phyloP scores from a whole-genome alignment of 1,139 yeast genomes.

The Zygoascus hellenicus region DNA sequence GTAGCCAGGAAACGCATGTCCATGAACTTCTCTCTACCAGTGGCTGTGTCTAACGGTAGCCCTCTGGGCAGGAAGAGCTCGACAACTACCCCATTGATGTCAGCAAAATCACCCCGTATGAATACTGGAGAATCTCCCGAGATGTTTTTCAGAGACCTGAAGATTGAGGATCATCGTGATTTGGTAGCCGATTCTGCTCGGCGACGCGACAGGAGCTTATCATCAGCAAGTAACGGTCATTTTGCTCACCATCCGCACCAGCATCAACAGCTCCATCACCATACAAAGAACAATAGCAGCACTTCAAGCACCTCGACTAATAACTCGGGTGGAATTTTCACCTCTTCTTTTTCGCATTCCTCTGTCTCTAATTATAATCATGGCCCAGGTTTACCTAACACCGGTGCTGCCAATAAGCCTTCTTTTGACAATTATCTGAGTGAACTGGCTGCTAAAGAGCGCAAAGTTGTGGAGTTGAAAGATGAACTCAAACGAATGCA shows the following conservation, averaged over 20 bases:
- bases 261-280: background rate
- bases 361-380: too few relatives aligned
- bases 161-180: too few relatives aligned
- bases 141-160: too few relatives aligned
- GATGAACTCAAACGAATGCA: constrained; percentile 32
- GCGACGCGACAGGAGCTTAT: background rate
- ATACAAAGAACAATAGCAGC: background rate
- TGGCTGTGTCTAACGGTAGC: constrained; percentile 13
- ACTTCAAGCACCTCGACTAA: constrained; percentile 1
- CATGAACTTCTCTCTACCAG: constrained; percentile 28
- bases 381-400: background rate
- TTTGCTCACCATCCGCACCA: too few relatives aligned
- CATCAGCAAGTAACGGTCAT: background rate
- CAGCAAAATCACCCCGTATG: background rate
- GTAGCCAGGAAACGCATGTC: constrained; percentile 24
- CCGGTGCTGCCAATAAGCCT: background rate
- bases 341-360: too few relatives aligned
- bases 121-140: too few relatives aligned
- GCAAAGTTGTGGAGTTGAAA: constrained; percentile 33
- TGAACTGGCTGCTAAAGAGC: constrained; percentile 34
- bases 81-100: background rate
- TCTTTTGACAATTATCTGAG: constrained; percentile 24
- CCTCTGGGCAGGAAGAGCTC: constrained; percentile 1
- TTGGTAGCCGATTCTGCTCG: constrained; percentile 1
- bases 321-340: background rate